Evolutionary conservation across 23 red algal species (phyloP).

Genomic region (Pyropia haitanensis): DNA sequence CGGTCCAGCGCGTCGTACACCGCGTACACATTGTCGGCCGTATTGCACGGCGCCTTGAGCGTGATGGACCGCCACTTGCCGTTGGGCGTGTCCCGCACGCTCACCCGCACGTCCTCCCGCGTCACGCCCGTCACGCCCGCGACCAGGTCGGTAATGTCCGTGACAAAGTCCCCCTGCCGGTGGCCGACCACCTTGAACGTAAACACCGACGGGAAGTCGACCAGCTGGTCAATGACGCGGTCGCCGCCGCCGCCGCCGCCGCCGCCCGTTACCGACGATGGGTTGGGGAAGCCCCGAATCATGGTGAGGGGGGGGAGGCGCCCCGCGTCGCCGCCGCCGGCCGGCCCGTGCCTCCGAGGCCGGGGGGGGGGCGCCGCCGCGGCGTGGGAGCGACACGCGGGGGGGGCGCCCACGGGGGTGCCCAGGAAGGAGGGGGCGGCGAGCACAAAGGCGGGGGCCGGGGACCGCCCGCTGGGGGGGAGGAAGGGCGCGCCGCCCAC

Average conservation of each 20-base stretch:
- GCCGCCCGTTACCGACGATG: slow-evolving; percentile 19
- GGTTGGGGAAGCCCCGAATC: slow-evolving; percentile 88
- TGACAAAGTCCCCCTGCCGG: slow-evolving; percentile 85
- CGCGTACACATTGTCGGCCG: slow-evolving; percentile 74
- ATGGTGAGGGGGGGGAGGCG: slow-evolving; percentile 20
- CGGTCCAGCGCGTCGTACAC: slow-evolving; percentile 86
- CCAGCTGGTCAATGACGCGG: slow-evolving; percentile 75
- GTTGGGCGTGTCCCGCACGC: not conserved
- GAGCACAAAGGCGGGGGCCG: no score
- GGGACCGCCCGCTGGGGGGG: no score
- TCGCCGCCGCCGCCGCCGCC: slow-evolving; percentile 26
- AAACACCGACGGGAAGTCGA: slow-evolving; percentile 89
- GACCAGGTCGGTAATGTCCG: slow-evolving; percentile 67
- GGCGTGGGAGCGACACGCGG: no score
- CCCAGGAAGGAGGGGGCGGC: no score
- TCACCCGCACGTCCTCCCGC: not conserved
- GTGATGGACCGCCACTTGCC: slow-evolving; percentile 75
- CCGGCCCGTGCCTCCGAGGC: no score
- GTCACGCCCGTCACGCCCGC: slow-evolving; percentile 44
- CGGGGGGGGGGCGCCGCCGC: no score
- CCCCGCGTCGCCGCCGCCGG: not conserved
- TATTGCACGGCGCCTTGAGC: slow-evolving; percentile 74
- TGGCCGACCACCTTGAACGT: slow-evolving; percentile 94
- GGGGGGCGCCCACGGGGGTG: no score
- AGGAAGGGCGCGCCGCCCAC: no score